Percentiles rank a stretch among this genome's conserved stretches.
Conservation (phyloP, 1,139 yeast genomes). For the Candida labiduridarum region DNA sequence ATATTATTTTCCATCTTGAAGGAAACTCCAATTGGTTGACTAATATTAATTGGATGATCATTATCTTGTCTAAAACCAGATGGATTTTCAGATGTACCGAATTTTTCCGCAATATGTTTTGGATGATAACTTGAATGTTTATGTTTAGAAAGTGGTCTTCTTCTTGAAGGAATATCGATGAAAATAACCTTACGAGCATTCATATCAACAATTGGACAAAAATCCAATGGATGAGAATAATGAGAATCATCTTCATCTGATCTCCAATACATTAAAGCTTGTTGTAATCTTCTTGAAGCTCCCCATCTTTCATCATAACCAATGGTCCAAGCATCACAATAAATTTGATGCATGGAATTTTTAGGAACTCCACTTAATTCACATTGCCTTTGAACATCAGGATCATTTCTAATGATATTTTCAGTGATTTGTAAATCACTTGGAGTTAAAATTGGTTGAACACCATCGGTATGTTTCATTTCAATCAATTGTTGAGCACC, state of each 20-base stretch:
- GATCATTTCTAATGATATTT: slow-evolving; percentile 64
- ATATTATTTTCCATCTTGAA: slow-evolving; percentile 69
- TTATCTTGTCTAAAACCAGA: slow-evolving; percentile 56
- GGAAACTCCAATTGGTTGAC: slow-evolving; percentile 83
- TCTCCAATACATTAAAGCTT: slow-evolving; percentile 79
- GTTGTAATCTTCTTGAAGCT: slow-evolving; percentile 72
- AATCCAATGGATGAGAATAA: slow-evolving; percentile 81
- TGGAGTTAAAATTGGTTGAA: slow-evolving; percentile 75
- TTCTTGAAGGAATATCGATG: slow-evolving; percentile 73
- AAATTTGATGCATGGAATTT: slow-evolving; percentile 66
- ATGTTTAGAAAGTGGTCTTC: slow-evolving; percentile 70
- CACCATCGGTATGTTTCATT: slow-evolving; percentile 55
- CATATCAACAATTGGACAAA: slow-evolving; percentile 81
- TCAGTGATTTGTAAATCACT: slow-evolving; percentile 68
- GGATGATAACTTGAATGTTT: slow-evolving; percentile 74
- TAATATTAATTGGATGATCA: slow-evolving; percentile 60
- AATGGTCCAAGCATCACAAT: slow-evolving; percentile 86
- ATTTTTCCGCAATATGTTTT: slow-evolving; percentile 58
- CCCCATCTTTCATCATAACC: slow-evolving; percentile 89
- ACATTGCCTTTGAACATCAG: slow-evolving; percentile 74
- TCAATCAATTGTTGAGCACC: slow-evolving; percentile 48
- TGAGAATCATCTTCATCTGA: slow-evolving; percentile 79
- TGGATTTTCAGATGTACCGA: slow-evolving; percentile 54
- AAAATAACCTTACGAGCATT: slow-evolving; percentile 66
- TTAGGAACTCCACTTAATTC: slow-evolving; percentile 67